Percentiles rank a stretch among this genome's conserved stretches.
Conservation (phyloP, 768 basidiomycete species). For the Rhizopogon vesiculosus region DNA sequence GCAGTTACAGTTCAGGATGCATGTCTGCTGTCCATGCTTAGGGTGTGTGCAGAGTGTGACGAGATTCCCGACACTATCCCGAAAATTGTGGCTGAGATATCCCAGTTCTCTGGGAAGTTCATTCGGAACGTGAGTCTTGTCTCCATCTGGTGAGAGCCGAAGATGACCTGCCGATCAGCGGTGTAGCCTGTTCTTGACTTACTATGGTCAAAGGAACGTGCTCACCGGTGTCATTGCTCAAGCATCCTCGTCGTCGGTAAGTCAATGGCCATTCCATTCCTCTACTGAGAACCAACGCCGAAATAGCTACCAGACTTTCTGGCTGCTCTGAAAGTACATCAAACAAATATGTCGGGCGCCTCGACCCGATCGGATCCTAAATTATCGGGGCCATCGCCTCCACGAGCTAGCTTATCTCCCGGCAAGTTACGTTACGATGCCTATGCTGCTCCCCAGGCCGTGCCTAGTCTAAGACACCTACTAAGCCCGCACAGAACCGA, state of each 20-base stretch:
- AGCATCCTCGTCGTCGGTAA: constrained; percentile 55
- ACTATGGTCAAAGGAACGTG: constrained; percentile 39
- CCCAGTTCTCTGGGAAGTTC: constrained; percentile 43
- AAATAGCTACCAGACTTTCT: constrained; percentile 71
- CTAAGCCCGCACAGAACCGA: constrained; percentile 26
- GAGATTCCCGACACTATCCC: constrained; percentile 44
- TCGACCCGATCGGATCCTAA: constrained; percentile 4
- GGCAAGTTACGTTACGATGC: constrained; percentile 64
- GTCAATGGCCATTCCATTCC: constrained; percentile 13
- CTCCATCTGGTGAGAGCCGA: not conserved
- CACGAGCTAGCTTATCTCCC: constrained; percentile 25
- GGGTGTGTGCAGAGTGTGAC: constrained; percentile 56
- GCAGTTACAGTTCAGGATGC: constrained; percentile 59
- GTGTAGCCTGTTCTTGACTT: constrained; percentile 60
- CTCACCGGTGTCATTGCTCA: constrained; percentile 43
- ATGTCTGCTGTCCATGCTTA: constrained; percentile 66
- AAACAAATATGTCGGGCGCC: constrained; percentile 8
- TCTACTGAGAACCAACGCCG: constrained; percentile 3
- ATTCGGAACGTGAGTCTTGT: constrained; percentile 48
- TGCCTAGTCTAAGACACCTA: constrained; percentile 37
- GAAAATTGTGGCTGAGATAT: constrained; percentile 37
- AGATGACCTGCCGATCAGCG: constrained; percentile 38
- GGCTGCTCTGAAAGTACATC: constrained; percentile 38
- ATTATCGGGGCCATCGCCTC: constrained; percentile 7
- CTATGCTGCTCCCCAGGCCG: constrained; percentile 57